phyloP scores from a whole-genome alignment of 2,329 filamentous ascomycete genomes.

The Sarocladium kiliense region DNA sequence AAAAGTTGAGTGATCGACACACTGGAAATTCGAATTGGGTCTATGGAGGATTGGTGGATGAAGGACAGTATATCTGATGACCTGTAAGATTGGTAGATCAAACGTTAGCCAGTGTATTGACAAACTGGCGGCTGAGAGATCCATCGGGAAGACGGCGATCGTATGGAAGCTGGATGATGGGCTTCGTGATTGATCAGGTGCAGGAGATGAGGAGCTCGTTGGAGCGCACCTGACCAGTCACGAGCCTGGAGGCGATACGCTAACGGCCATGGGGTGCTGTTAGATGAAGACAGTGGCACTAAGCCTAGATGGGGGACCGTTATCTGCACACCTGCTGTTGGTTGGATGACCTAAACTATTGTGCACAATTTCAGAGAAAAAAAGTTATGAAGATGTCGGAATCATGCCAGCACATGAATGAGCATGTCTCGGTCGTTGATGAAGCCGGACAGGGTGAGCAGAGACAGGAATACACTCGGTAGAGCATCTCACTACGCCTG shows the following conservation, averaged over 20 bases:
- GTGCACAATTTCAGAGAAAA: neutral
- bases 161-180: neutral
- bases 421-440: neutral
- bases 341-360: neutral
- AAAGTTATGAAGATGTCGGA: constrained; percentile 5
- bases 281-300: neutral
- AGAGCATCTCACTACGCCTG: too few relatives aligned
- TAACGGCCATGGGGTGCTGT: neutral
- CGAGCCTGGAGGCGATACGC: neutral
- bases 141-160: neutral
- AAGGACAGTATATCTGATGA: neutral
- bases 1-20: neutral
- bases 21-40: neutral
- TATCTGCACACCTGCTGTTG: neutral
- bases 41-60: neutral
- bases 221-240: constrained; percentile 6
- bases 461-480: neutral
- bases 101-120: neutral
- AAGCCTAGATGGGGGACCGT: neutral
- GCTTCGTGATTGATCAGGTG: neutral
- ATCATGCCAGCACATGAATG: neutral
- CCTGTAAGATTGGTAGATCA: neutral
- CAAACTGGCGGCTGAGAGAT: neutral
- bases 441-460: neutral
- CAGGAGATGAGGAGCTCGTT: neutral